Conservation (phyloP, 78 protist species). For the Dictyostelium firmibasis region DNA sequence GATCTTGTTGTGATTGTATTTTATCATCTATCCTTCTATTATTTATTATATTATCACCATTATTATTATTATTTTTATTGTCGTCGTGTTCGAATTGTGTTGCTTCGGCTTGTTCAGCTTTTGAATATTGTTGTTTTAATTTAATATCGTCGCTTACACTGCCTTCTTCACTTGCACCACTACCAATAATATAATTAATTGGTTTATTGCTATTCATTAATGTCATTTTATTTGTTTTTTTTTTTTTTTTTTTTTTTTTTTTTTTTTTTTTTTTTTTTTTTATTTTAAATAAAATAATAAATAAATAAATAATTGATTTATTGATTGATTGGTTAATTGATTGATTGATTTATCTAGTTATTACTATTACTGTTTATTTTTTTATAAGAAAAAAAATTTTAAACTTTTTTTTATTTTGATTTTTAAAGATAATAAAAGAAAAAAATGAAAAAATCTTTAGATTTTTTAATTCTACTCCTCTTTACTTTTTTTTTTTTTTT, state of each 20-base stretch:
- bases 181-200: not conserved
- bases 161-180: not conserved
- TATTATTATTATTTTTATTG: not conserved
- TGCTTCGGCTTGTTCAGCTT: not conserved
- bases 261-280: not conserved
- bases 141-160: not conserved
- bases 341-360: too few relatives aligned
- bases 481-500: not conserved
- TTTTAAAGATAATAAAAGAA: not conserved
- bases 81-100: not conserved
- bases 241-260: not conserved
- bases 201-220: not conserved
- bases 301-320: too few relatives aligned
- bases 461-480: not conserved
- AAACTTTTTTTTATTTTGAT: not conserved
- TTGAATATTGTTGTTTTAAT: not conserved
- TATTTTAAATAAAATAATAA: too few relatives aligned
- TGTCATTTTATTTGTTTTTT: not conserved
- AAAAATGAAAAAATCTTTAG: too few relatives aligned
- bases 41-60: not conserved
- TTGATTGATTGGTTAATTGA: too few relatives aligned
- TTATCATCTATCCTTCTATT: not conserved
- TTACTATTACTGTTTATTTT: too few relatives aligned
- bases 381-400: too few relatives aligned
- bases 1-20: not conserved